phyloP scores from a whole-genome alignment of 306 rosid genomes.

The Quillaja saponaria region DNA sequence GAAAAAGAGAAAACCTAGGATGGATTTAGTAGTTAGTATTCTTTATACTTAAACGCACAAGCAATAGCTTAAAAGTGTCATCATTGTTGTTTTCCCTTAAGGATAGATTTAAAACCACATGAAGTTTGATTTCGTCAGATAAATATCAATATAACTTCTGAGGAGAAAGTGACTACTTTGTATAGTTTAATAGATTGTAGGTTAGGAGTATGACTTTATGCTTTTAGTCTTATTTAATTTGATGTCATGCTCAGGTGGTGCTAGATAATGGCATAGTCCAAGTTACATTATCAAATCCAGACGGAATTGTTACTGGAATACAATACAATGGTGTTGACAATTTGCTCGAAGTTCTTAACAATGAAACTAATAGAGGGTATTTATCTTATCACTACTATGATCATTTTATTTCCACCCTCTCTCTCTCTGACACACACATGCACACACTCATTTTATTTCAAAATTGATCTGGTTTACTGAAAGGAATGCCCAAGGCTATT shows the following conservation, averaged over 20 bases:
- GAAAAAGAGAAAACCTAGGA: too few relatives aligned
- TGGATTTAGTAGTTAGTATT: too few relatives aligned
- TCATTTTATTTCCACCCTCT: too few relatives aligned
- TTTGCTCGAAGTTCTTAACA: slow-evolving; percentile 84
- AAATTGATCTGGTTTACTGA: too few relatives aligned
- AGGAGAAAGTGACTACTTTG: neutral
- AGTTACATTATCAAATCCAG: slow-evolving; percentile 83
- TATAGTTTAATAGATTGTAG: neutral
- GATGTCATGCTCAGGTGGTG: slow-evolving; percentile 74
- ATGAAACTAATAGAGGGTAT: slow-evolving; percentile 32
- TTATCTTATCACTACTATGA: too few relatives aligned
- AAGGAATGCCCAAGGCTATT: too few relatives aligned
- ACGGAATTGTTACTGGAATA: slow-evolving; percentile 80
- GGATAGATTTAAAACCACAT: neutral
- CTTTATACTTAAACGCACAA: too few relatives aligned
- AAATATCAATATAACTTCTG: neutral
- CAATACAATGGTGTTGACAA: slow-evolving; percentile 72
- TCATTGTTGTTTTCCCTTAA: too few relatives aligned
- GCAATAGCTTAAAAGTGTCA: too few relatives aligned
- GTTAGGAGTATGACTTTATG: neutral
- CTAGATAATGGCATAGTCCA: slow-evolving; percentile 92
- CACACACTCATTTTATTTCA: too few relatives aligned
- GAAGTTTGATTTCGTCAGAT: neutral
- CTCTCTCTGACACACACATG: too few relatives aligned
- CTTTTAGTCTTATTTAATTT: slow-evolving; percentile 18